phyloP scores from a whole-genome alignment of 345 rosid species.

The Citrus hindsii region DNA sequence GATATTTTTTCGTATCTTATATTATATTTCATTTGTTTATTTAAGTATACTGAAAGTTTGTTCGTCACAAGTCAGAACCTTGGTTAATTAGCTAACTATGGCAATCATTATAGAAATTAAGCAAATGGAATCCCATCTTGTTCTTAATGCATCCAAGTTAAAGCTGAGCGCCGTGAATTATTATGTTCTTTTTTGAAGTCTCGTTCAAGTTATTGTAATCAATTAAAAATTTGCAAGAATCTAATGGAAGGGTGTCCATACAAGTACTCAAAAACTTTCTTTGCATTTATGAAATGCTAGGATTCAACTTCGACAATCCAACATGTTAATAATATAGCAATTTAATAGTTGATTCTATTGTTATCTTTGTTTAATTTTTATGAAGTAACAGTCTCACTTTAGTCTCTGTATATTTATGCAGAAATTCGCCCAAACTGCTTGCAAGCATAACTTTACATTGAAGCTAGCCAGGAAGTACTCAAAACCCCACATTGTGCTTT shows the following conservation, averaged over 20 bases:
- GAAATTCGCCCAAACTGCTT: neutral
- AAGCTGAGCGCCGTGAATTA: neutral
- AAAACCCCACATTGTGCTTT: neutral
- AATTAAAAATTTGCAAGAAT: neutral
- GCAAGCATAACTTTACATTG: neutral
- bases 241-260: neutral
- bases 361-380: too few relatives aligned
- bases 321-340: neutral
- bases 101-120: neutral
- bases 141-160: neutral
- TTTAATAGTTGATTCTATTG: too few relatives aligned
- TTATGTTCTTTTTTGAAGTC: neutral
- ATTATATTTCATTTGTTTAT: constrained; percentile 1
- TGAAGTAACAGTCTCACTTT: neutral
- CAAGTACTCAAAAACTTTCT: neutral
- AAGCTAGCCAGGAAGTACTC: neutral
- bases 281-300: neutral
- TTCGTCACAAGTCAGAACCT: neutral
- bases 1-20: neutral
- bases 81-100: neutral
- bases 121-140: neutral
- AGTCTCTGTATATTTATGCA: neutral
- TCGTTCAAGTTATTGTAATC: neutral
- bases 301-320: neutral
- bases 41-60: neutral